Evolutionary conservation across 306 rosid genomes (phyloP), one percentile per base, ranked within the genome.

Genomic region (Citrullus colocynthis): DNA sequence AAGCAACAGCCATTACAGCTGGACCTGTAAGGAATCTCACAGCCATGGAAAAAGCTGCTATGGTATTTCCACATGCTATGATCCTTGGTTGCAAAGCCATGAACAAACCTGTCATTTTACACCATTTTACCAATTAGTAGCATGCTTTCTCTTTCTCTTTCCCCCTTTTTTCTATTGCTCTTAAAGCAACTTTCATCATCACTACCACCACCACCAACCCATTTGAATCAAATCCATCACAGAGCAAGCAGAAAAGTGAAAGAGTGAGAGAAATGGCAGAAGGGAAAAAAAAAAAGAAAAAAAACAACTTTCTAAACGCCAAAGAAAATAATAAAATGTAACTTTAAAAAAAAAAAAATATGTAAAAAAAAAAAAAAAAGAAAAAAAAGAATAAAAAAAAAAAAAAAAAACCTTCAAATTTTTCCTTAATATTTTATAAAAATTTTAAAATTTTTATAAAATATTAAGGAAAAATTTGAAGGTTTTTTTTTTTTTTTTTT

Each of bases 81-180:
- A 93, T 91, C 92, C 88, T 90, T 51, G 98, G 98, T 85, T 93
- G 98, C 93, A 93, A 93, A 78, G 97, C 98, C 98, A 93, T 93
- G 82, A 93, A 93, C 85, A 93, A 79, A 72, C 98, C 98, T 93
- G 83, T 81, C 89, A 65, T 77, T 61, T 21, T 54, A 76, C 70
- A 21, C 61, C 44, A 78, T 52, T 48, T 59, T 32, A 45, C 48
- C 36, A 13, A 39, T 41, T 39, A 76, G 17, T 39, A 76, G 17
- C 41, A 75, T 10, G 18, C 51, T 58, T 32, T 57, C 54, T 34
- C 49, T 20, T 11, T 75, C 49, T 18, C 18, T 58, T 48, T 57
- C 54, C 3, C 36, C 15, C 10, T 72, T 45, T 45, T 4, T 34
- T 10, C 54, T 34, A 52, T 32, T 28, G 34, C 59, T 42, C 32